Evolutionary conservation across 257 asterid species (phyloP), one percentile per base, ranked within the genome.

Genomic region (Solanum corneliomulleri): DNA sequence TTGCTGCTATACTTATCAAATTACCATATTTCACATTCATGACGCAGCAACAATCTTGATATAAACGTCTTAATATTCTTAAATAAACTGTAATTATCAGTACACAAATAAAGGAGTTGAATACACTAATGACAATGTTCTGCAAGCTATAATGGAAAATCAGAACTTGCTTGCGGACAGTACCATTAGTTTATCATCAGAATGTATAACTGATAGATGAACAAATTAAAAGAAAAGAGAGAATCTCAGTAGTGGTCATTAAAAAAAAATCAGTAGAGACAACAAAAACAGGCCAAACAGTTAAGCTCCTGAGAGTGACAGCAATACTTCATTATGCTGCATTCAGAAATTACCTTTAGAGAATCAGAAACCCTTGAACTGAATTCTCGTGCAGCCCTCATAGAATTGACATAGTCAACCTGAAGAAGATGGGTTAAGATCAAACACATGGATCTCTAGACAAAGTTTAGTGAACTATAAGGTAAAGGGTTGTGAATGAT

Each of bases 321-420:
- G 10, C 70, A 60, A 23, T 49, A 35, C 78, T 35, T 37, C 56
- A 66, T 31, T 81, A 18, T 20, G 85, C 33, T 49, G 85, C 45
- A 49, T 27, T 85, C 88, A 86, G 84, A 86, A 87, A 23, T 41
- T 91, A 95, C 99, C 99, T 95, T 91, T 77, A 97, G 90, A 85
- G 99, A 92, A 86, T 91, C 92, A 68, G 99, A 95, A 92, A 95
- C 89, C 88, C 91, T 94, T n/a, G 96, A 90, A 90, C 98, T 96
- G 88, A 97, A 97, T 78, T 95, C 98, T 56, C 98, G 94, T 25
- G 99, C 99, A 86, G 99, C 99, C 90, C 93, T 93, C 99, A 97
- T 95, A 41, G 99, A 95, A 91, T 97, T 92, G 87, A 97, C 99
- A 89, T 85, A 97, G 90, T 97, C 99, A 85, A 86, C 83, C 99